A percentile compares a stretch with the other conserved stretches of the same genome.
Conservation (phyloP, 441 rosid species). For the Erodium trifolium region DNA sequence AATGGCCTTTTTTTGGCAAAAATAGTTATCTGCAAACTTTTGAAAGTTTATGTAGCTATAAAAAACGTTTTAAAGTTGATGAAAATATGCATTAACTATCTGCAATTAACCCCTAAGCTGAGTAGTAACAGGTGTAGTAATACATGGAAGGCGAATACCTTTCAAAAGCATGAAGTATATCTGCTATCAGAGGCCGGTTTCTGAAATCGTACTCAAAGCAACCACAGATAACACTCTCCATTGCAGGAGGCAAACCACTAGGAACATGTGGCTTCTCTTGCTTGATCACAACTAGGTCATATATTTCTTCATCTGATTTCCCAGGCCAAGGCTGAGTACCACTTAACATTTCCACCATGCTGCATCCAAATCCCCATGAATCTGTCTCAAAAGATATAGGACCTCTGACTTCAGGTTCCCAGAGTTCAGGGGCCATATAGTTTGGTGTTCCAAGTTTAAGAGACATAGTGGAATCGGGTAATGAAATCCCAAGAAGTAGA, state of each 20-base stretch:
- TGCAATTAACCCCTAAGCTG: not conserved
- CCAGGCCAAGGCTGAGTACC: conserved; percentile 81
- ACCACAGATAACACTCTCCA: conserved; percentile 58
- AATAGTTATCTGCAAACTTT: no score
- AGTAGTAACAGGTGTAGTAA: not conserved
- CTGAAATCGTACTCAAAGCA: conserved; percentile 82
- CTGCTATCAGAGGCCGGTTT: conserved; percentile 67
- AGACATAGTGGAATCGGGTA: conserved; percentile 49
- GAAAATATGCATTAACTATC: no score
- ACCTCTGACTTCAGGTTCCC: conserved; percentile 81
- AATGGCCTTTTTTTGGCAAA: no score
- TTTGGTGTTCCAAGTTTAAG: conserved; percentile 73
- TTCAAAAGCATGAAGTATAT: conserved; percentile 49
- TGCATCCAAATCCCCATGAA: conserved; percentile 90
- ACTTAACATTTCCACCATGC: conserved; percentile 78
- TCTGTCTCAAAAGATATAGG: conserved; percentile 80
- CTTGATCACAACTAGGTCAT: conserved; percentile 52
- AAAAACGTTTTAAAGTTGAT: no score
- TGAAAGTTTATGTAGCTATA: no score
- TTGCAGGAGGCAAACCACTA: conserved; percentile 56
- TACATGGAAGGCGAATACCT: conserved; percentile 33
- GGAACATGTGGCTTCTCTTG: conserved; percentile 64
- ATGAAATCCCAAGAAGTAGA: conserved; percentile 56
- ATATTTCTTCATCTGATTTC: conserved; percentile 51
- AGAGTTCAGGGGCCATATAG: conserved; percentile 96